Evolutionary conservation across 305 asterid species (phyloP), one percentile per base, ranked within the genome.

Genomic region (Solanum aculeatissimum): DNA sequence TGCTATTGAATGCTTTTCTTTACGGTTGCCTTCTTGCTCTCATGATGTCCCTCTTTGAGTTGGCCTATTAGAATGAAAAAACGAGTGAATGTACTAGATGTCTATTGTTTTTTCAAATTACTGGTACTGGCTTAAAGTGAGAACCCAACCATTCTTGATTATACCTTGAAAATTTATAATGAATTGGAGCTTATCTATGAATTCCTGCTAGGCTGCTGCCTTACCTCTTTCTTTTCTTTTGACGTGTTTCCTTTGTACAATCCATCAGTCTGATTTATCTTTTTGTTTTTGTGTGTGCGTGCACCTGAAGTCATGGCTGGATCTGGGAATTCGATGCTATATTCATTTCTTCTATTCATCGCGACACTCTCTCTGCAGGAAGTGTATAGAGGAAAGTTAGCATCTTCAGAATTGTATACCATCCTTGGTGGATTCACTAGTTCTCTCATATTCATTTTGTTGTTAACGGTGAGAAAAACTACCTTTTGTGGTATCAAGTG

Each of bases 351-450:
- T 78, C 89, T 96, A 63, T 96, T 93, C 57, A 85, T 92, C 86
- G 95, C 83, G 74, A 91, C 92, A 63, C 97, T 96, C 40, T 96
- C 98, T 87, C 88, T 95, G 83, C 99, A 96, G 93, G 95, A 91
- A 88, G 83, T 96, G 93, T 95, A 85, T 84, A 91, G 95, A 89
- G 92, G 84, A 19, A 93, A 91, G 86, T 88, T 96, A 89, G 98
- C 97, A 66, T 96, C 98, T 75, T 91, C 98, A 21, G 98, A 96
- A 91, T 89, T 96, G 85, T 93, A 91, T 85, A 96, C 99, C 19
- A 95, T 96, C 90, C 93, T 95, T 78, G 99, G 99, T 87, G 99
- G 99, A 40, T 93, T 96, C 87, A 92, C 93, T 65, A 95, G 98
- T 85, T 93, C 99, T 45, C 88, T 96, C 87, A 79, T 96, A 83